Evolutionary conservation across 192 early-diverging fungal genomes (phyloP).

Genomic region (Coemansia sp.): DNA sequence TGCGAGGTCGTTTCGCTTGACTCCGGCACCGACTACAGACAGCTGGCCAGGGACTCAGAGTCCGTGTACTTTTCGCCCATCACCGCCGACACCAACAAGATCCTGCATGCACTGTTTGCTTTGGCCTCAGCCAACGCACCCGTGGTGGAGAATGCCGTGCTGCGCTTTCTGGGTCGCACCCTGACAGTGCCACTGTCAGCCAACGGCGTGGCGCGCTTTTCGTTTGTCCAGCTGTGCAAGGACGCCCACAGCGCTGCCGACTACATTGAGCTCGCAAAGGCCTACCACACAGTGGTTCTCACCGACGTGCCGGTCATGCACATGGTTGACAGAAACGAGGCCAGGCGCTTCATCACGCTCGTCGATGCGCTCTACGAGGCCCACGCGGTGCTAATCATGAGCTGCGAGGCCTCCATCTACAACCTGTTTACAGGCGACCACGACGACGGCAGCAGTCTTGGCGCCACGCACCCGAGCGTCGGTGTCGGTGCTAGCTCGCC

Average conservation of each 20-base stretch:
- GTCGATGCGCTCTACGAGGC: constrained; percentile 92
- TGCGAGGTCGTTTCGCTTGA: constrained; percentile 82
- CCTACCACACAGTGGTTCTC: constrained; percentile 75
- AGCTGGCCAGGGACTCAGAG: constrained; percentile 58
- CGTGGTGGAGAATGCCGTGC: constrained; percentile 9
- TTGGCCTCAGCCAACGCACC: constrained; percentile 30
- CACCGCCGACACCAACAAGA: constrained; percentile 33
- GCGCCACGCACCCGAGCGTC: constrained; percentile 7
- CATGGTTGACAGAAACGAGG: constrained; percentile 75
- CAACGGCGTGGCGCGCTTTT: constrained; percentile 68
- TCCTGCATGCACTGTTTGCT: constrained; percentile 40
- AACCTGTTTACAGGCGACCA: constrained; percentile 72
- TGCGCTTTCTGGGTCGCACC: constrained; percentile 77
- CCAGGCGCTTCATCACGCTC: constrained; percentile 89
- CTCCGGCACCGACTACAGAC: constrained; percentile 93
- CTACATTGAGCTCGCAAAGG: constrained; percentile 79
- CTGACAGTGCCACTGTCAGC: constrained; percentile 67
- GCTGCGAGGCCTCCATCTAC: constrained; percentile 65
- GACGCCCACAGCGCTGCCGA: constrained; percentile 79
- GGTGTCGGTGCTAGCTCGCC: constrained; percentile 2
- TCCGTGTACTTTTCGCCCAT: constrained; percentile 73
- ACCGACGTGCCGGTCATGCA: constrained; percentile 74
- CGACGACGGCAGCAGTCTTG: constrained; percentile 28
- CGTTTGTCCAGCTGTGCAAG: constrained; percentile 79
- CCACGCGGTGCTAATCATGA: constrained; percentile 68